Evolutionary conservation across 805 yeast species (phyloP).

Genomic region (Maudiozyma pseudohumilis): DNA sequence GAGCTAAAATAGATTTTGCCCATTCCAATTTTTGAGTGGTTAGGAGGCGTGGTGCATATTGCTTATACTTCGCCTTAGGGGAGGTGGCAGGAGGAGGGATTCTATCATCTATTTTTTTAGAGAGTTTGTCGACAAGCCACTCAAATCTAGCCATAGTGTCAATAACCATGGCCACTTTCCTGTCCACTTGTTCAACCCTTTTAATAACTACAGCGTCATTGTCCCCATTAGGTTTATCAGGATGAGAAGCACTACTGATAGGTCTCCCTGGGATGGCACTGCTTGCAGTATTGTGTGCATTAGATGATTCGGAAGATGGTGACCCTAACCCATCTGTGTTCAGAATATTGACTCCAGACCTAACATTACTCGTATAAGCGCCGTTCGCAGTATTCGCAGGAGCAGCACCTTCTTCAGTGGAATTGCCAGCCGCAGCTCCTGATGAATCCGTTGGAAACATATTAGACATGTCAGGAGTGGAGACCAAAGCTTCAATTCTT

Average conservation of each 20-base stretch:
- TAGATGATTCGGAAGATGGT: neutral
- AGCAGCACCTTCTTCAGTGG: too few species aligned
- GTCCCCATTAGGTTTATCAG: neutral
- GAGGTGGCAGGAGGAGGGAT: neutral
- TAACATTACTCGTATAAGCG: too few species aligned
- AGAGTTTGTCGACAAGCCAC: constrained; percentile 13
- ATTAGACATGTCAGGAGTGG: neutral
- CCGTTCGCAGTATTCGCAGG: too few species aligned
- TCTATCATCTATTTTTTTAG: constrained; percentile 6
- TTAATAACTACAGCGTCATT: neutral
- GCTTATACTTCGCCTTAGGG: constrained; percentile 8
- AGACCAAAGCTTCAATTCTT: neutral
- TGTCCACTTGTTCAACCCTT: constrained; percentile 16
- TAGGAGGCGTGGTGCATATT: constrained; percentile 15
- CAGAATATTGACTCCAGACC: too few species aligned
- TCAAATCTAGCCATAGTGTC: constrained; percentile 18
- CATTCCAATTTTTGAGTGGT: constrained; percentile 19
- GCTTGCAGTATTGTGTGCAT: too few species aligned
- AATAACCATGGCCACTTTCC: constrained; percentile 15
- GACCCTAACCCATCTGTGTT: neutral
- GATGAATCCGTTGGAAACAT: neutral
- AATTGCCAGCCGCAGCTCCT: too few species aligned
- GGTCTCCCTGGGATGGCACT: too few species aligned
- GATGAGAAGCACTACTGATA: too few species aligned
- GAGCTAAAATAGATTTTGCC: constrained; percentile 11